phyloP scores from a whole-genome alignment of 1,284 basidiomycete genomes.

The Irpex sp. region DNA sequence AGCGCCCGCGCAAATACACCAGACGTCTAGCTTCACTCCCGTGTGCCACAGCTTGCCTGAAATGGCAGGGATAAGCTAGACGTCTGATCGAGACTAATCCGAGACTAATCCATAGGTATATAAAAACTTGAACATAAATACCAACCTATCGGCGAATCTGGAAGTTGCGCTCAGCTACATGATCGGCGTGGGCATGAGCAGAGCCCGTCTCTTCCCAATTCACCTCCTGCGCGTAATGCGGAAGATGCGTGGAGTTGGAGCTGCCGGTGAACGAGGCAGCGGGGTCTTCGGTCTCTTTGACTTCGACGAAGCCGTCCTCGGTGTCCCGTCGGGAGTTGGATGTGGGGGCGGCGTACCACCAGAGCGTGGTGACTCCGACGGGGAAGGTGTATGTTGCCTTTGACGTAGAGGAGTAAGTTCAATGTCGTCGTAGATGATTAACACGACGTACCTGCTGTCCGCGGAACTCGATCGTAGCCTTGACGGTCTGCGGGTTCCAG shows the following conservation, averaged over 20 bases:
- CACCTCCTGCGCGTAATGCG: background rate
- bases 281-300: slow-evolving; percentile 1
- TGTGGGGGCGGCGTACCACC: slow-evolving; percentile 37
- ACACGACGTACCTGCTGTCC: slow-evolving; percentile 50
- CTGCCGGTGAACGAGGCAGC: background rate
- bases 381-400: slow-evolving; percentile 66
- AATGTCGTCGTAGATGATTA: slow-evolving; percentile 3
- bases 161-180: background rate
- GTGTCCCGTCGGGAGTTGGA: background rate
- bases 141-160: background rate
- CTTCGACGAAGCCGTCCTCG: background rate
- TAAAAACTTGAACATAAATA: too few relatives aligned
- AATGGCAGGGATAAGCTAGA: background rate
- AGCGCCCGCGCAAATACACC: background rate
- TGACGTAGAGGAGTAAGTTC: background rate
- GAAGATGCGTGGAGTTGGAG: background rate
- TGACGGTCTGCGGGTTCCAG: slow-evolving; percentile 61
- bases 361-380: slow-evolving; percentile 51
- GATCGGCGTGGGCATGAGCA: background rate
- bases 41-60: background rate
- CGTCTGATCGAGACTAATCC: background rate
- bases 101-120: too few relatives aligned
- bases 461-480: slow-evolving; percentile 66
- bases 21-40: background rate
- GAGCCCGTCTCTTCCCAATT: background rate